Evolutionary conservation across 768 basidiomycete genomes (phyloP).

Genomic region (Pleurotus tuber-regium): DNA sequence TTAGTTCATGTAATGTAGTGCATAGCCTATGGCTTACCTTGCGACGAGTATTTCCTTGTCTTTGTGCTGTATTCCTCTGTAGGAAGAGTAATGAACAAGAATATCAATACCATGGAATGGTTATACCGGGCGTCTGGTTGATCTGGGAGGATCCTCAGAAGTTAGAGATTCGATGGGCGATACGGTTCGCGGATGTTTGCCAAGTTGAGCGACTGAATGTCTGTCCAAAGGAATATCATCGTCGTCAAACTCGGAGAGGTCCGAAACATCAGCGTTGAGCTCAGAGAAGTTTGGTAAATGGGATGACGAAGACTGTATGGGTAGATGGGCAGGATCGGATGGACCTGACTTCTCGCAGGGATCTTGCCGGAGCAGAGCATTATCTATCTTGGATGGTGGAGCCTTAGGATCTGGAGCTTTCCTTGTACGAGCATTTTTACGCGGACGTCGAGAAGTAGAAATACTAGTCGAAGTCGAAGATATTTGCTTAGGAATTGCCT

Average conservation of each 20-base stretch:
- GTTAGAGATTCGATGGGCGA: slow-evolving; percentile 4
- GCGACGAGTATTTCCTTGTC: background rate
- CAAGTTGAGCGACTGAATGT: background rate
- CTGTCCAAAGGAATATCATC: slow-evolving; percentile 12
- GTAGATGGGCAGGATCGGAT: too few species aligned
- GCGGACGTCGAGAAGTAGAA: background rate
- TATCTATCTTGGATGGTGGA: background rate
- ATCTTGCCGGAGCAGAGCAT: too few species aligned
- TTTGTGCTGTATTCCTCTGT: background rate
- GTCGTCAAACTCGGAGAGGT: slow-evolving; percentile 11
- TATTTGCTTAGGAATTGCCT: background rate
- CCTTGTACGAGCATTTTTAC: slow-evolving; percentile 1
- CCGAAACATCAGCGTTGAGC: background rate
- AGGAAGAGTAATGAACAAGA: background rate
- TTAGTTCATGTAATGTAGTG: background rate
- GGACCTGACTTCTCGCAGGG: too few species aligned
- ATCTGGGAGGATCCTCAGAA: background rate
- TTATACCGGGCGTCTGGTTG: slow-evolving; percentile 7
- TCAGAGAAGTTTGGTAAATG: too few species aligned
- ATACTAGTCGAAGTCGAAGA: background rate
- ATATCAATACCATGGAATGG: background rate
- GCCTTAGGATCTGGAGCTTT: background rate
- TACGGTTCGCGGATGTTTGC: slow-evolving; percentile 6
- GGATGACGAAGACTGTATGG: too few species aligned
- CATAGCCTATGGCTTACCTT: background rate